Base-by-base conservation (phyloP, 305 asterid species). In the Solanum hybrid region DNA sequence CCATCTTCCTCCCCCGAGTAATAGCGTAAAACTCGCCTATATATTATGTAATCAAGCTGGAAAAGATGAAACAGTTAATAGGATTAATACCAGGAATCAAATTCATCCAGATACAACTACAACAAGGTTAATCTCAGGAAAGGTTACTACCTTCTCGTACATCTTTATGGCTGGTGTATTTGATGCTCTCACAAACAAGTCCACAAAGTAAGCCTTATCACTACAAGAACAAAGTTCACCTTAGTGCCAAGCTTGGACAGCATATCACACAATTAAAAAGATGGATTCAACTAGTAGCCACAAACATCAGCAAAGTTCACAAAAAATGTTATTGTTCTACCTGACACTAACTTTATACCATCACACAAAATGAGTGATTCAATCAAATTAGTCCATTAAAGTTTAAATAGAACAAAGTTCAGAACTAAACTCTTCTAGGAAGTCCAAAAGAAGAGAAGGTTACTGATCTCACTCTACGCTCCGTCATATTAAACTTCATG, bases 1-100 rank as follows among this genome's bases (percentile, higher is more conserved):
- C 98, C 99, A 94, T 97, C 99, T 91, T 97, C 99, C 92, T 96
- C 99, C 87, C 99, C 99, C 2, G 98, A 96, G 94, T 89, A 89
- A 68, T 89, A 89, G 17, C 90, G 87, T 89, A 89, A 81, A 80
- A 89, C 90, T 51, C 90, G 87, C 90, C 90, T 73, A 87, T 89
- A 89, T 79, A 89, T 34, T 51, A 78, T 10, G 32, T 89, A 89
- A 32, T 13, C 90, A n/a, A 89, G 90, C 87, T 78, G 87, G 39
- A 79, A 51, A 77, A 78, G 5, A 76, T 0, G 0, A 31, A 83
- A 27, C 68, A 38, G 87, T 84, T 20, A 6, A 84, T 7, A 10
- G 39, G 76, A 51, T 51, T 84, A 45, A 8, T 84, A 10, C 4
- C 20, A 51, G 0, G 41, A 83, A 45, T 5, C 61, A 17, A 10